These are phyloP conservation scores for Parathielavia appendiculata DNA, from an alignment of 495 filamentous ascomycete genomes.

Conservation along the genomic window DNA sequence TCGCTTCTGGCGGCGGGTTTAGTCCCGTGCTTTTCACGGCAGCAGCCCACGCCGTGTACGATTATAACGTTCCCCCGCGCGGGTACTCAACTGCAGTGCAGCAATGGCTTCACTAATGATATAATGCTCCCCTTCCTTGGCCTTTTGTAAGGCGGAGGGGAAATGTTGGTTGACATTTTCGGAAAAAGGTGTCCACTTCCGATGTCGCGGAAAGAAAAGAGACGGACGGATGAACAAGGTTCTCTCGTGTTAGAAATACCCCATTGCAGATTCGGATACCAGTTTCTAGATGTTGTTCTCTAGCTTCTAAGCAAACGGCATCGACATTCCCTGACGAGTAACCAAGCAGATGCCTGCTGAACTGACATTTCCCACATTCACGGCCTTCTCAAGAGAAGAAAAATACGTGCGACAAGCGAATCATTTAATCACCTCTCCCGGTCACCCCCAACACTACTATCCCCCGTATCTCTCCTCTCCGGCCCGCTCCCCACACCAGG, in stretches of 20 bases:
- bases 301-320: background rate
- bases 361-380: no score
- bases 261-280: constrained; percentile 1
- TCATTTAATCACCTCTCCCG: background rate
- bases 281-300: background rate
- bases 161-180: background rate
- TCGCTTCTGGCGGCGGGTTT: background rate
- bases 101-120: constrained; percentile 13
- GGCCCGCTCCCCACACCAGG: constrained; percentile 4
- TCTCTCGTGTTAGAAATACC: constrained; percentile 14
- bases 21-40: background rate
- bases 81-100: background rate
- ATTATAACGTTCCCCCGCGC: constrained; percentile 3
- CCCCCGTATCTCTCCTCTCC: constrained; percentile 27
- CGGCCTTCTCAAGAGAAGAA: no score
- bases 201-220: background rate
- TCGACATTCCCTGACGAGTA: background rate
- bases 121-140: constrained; percentile 3
- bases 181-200: background rate
- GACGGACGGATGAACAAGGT: background rate
- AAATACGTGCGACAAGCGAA: no score
- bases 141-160: background rate
- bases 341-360: background rate
- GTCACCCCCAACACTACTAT: constrained; percentile 15
- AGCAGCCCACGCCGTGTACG: constrained; percentile 7